Evolutionary conservation across 306 rosid species (phyloP).

Genomic region (Lagenaria siceraria): DNA sequence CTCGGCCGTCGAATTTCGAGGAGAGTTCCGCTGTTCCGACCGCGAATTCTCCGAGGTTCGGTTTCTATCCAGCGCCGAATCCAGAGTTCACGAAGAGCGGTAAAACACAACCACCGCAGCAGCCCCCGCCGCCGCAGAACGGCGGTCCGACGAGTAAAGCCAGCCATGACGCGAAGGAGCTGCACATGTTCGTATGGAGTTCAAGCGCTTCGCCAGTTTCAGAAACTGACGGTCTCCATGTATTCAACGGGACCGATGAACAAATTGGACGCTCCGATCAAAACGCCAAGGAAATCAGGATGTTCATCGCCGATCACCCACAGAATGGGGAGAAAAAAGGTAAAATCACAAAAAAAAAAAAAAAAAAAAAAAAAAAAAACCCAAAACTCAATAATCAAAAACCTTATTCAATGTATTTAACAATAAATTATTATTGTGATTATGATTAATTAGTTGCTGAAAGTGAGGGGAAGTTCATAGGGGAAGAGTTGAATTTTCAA

Average conservation of each 20-base stretch:
- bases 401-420: background rate
- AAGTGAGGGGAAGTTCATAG: background rate
- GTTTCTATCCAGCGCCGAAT: constrained; percentile 69
- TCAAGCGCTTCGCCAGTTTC: constrained; percentile 77
- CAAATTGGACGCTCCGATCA: constrained; percentile 8
- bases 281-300: constrained; percentile 12
- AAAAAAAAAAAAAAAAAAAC: background rate
- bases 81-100: constrained; percentile 54
- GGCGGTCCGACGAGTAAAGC: constrained; percentile 19
- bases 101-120: constrained; percentile 11
- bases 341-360: background rate
- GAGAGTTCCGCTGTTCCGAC: constrained; percentile 33
- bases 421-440: background rate
- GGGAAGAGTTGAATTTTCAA: constrained; percentile 2
- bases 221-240: constrained; percentile 66
- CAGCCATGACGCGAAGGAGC: constrained; percentile 72
- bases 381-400: background rate
- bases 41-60: constrained; percentile 33
- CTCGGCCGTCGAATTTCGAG: constrained; percentile 79
- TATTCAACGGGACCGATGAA: constrained; percentile 23
- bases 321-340: constrained; percentile 1
- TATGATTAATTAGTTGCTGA: constrained; percentile 1
- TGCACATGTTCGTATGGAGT: constrained; percentile 95
- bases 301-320: constrained; percentile 11
- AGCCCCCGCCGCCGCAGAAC: constrained; percentile 6